Evolutionary conservation across 768 basidiomycete species (phyloP).

Genomic region (Saitozyma podzolica): DNA sequence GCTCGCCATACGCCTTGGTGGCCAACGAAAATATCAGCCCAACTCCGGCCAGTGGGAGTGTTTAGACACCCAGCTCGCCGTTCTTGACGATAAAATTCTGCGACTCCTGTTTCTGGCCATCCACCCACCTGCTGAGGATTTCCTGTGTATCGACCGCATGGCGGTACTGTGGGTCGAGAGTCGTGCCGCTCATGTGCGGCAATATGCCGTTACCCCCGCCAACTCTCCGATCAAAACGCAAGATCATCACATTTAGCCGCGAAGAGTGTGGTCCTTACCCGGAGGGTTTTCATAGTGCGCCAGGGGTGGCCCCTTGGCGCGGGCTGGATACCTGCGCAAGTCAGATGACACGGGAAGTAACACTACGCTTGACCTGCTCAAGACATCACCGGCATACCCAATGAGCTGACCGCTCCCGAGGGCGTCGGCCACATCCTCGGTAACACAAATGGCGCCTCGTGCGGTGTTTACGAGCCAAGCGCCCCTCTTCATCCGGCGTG

Average conservation of each 20-base stretch:
- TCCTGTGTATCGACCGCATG: conserved; percentile 62
- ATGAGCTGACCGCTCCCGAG: conserved; percentile 73
- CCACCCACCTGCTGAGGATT: conserved; percentile 44
- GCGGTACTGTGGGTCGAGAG: conserved; percentile 82
- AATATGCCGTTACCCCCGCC: conserved; percentile 84
- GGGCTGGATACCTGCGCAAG: conserved; percentile 70
- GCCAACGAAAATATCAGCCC: conserved; percentile 28
- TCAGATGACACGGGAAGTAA: background rate
- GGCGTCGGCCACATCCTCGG: conserved; percentile 74
- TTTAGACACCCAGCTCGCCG: conserved; percentile 52
- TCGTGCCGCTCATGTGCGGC: conserved; percentile 62
- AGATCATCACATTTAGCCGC: no score
- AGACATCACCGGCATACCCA: conserved; percentile 55
- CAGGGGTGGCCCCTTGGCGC: conserved; percentile 82
- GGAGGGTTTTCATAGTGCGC: conserved; percentile 81
- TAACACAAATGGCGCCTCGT: conserved; percentile 86
- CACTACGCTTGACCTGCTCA: conserved; percentile 17
- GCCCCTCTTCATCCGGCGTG: conserved; percentile 90
- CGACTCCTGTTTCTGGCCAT: conserved; percentile 66
- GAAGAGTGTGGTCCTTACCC: no score
- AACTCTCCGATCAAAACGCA: no score
- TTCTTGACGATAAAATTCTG: conserved; percentile 77
- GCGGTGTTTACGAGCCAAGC: conserved; percentile 92
- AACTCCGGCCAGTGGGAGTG: background rate
- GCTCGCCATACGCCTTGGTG: conserved; percentile 45